Base-by-base conservation (phyloP, 169 alveolate genomes). In the Theileria luwenshuni region DNA sequence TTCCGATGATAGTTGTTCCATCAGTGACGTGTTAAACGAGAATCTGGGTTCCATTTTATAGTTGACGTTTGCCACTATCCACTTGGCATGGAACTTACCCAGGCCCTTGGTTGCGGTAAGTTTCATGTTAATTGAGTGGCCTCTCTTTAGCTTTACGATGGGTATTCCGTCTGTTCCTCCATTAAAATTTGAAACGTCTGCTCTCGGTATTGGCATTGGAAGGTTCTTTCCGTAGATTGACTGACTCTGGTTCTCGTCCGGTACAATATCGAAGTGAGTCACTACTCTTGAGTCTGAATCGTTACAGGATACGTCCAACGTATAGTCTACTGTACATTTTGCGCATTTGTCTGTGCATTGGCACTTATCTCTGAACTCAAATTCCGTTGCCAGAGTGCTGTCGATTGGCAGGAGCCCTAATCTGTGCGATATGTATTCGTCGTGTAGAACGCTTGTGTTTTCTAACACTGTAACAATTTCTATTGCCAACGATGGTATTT, bases 71-170 rank as follows among this genome's bases (percentile, higher is more conserved):
- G 96, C 98, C 3, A 98, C 98, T 47, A 94, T 91, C 99, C 99
- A 97, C 81, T 97, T 97, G 2, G 98, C 98, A 88, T 97, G 99
- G 84, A 93, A 93, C 81, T 96, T 97, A 3, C 99, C 99, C 25
- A 96, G 93, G 19, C 99, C 99, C 90, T 96, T 96, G 54, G 95
- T 90, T 1, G 98, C 99, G 28, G 96, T 94, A 77, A 95, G 77
- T 69, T 95, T 93, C 94, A 94, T 90, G 89, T 94, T 93, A 62
- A 97, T 81, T 28, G 94, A 79, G 85, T 97, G 97, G 52, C 95
- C 95, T 69, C 95, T 93, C 62, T 94, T 93, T 28, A 97, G 91
- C 62, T 96, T 96, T 3, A 96, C 95, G 41, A 97, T 93, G 28
- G 97, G 95, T 30, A 97, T 95, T 12, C 97, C 98, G 23, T 35